Percentiles rank a stretch among this genome's conserved stretches.
Evolutionary conservation across 331 rosid species (phyloP).

Genomic region (Erythrophleum ivorense): DNA sequence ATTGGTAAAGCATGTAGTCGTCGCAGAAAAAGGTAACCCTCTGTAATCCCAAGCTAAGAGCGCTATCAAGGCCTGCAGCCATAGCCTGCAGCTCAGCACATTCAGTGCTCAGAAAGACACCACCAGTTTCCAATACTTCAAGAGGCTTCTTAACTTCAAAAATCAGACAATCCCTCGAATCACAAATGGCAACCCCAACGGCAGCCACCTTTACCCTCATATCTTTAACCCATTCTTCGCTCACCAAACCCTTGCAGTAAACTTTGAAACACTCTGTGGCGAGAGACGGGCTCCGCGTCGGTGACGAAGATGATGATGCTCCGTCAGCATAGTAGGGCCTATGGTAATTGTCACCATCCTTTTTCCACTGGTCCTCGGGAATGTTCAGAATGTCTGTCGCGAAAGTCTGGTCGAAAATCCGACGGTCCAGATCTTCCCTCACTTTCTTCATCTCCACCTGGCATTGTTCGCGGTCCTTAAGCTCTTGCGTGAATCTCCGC

Average conservation of each 20-base stretch:
- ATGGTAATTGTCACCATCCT: slow-evolving; percentile 49
- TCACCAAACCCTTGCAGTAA: slow-evolving; percentile 60
- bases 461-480: slow-evolving; percentile 41
- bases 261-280: slow-evolving; percentile 43
- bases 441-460: slow-evolving; percentile 42
- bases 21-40: slow-evolving; percentile 48
- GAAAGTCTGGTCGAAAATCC: slow-evolving; percentile 54
- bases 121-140: slow-evolving; percentile 37
- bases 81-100: slow-evolving; percentile 52
- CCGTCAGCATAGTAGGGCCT: slow-evolving; percentile 38
- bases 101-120: slow-evolving; percentile 29
- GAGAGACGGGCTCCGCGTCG: slow-evolving; percentile 1
- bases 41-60: slow-evolving; percentile 47
- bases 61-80: slow-evolving; percentile 52
- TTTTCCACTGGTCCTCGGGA: slow-evolving; percentile 52
- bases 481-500: slow-evolving; percentile 33
- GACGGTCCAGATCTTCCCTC: slow-evolving; percentile 51
- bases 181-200: slow-evolving; percentile 56
- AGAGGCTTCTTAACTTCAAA: slow-evolving; percentile 49
- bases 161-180: slow-evolving; percentile 44
- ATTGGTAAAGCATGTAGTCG: slow-evolving; percentile 46
- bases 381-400: slow-evolving; percentile 42
- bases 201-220: slow-evolving; percentile 46
- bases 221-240: slow-evolving; percentile 56
- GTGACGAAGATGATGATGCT: slow-evolving; percentile 30